Evolutionary conservation across 768 basidiomycete species (phyloP).

Genomic region (Amanita muscaria): DNA sequence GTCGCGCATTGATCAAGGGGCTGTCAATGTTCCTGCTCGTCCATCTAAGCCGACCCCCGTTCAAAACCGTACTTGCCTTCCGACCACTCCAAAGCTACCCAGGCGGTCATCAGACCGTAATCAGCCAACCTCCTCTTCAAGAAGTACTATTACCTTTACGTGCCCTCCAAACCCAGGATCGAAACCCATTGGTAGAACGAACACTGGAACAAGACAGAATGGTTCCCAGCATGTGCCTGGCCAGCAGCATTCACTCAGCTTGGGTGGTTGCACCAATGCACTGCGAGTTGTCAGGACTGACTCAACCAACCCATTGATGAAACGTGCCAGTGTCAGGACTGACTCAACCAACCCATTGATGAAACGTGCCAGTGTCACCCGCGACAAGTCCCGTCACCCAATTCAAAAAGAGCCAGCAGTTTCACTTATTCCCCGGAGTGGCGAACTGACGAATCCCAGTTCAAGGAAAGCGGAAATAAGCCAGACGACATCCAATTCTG

Average conservation of each 20-base stretch:
- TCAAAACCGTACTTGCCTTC: not conserved
- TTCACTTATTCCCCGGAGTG: no score
- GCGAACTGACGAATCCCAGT: no score
- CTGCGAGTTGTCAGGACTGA: not conserved
- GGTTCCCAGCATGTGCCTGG: not conserved
- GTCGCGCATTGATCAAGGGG: constrained; percentile 4
- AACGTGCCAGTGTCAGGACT: no score
- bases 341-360: not conserved
- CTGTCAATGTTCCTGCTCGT: not conserved
- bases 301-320: not conserved
- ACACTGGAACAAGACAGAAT: not conserved
- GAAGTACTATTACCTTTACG: not conserved
- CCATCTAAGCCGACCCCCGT: not conserved
- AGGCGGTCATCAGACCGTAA: no score
- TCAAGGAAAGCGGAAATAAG: no score
- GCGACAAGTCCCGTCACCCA: no score
- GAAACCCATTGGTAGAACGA: not conserved
- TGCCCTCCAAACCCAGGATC: not conserved
- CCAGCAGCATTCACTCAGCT: not conserved
- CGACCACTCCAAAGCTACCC: not conserved
- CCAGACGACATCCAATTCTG: no score
- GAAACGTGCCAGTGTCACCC: no score
- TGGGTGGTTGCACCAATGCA: not conserved
- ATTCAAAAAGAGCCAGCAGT: no score
- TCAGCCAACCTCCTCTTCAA: not conserved